Evolutionary conservation across 2,329 filamentous ascomycete genomes (phyloP), one percentile per base, ranked within the genome.

Genomic region (Allantophomopsis lycopodina): DNA sequence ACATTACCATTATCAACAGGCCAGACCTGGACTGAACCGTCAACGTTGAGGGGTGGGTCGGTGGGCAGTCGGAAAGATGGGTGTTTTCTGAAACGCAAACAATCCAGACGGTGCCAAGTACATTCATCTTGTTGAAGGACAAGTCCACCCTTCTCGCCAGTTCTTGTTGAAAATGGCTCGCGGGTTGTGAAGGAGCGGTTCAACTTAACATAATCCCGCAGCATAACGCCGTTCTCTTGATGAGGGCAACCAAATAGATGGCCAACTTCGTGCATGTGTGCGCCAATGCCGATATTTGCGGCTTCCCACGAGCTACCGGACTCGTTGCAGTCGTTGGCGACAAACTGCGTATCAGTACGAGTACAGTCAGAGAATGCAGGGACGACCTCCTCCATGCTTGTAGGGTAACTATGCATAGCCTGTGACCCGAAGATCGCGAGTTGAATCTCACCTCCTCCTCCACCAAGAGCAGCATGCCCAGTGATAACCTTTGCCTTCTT

Each of bases 361-460:
- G 88, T 94, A 58, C 87, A 94, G 59, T 96, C 88, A 13, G 76
- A 81, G 52, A 96, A 94, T 5, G 87, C 82, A 15, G 86, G 78
- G 4, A 86, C 83, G 1, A 96, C 81, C 53, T 96, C 89, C 56
- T 96, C 89, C 33, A 98, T 73, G 51, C 74, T 82, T 3, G 82
- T 73, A 3, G 91, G 91, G 55, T 95, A 96, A 57, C 84, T 93
- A 53, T 95, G 86, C 45, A 96, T 66, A 51, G 79, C 82, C 53
- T 95, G 88, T 3, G 89, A 95, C 12, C 91, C 91, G 55, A 94
- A 96, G 39, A 96, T 81, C 20, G 81, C 88, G 40, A 96, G 65
- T 42, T 87, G 79, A 44, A 94, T 61, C 45, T 83, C 74, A n/a
- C 78, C 83, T 21, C 68, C 69, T 15, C 59, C 71, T 18, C 88